phyloP scores from a whole-genome alignment of 164 flowering plant species.

The Umbellularia californica region DNA sequence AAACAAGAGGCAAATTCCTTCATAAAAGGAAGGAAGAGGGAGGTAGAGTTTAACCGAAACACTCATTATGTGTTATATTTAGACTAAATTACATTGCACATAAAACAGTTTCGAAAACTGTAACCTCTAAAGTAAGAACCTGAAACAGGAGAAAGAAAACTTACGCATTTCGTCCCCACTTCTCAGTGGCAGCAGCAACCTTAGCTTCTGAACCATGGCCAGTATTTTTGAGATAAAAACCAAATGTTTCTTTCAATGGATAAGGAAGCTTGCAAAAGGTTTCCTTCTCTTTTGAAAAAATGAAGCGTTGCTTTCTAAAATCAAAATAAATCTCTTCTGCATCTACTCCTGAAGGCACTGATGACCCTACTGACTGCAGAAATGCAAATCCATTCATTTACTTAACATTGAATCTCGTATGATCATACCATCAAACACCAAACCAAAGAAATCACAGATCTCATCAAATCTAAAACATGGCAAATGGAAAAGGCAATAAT shows the following conservation, averaged over 20 bases:
- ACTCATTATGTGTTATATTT: no score
- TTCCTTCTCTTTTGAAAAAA: conserved; percentile 65
- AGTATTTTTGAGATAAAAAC: conserved; percentile 66
- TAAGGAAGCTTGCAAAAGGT: conserved; percentile 86
- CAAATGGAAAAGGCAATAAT: neutral
- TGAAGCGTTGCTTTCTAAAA: conserved; percentile 86
- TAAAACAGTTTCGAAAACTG: neutral
- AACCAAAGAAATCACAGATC: neutral
- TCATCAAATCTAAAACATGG: neutral
- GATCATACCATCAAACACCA: neutral
- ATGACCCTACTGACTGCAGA: conserved; percentile 44
- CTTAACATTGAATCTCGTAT: neutral
- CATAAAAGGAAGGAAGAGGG: no score
- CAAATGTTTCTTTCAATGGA: conserved; percentile 84
- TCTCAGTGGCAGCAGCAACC: conserved; percentile 66
- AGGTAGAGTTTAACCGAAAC: no score
- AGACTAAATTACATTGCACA: neutral
- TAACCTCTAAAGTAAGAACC: conserved; percentile 2
- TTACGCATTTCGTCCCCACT: conserved; percentile 97
- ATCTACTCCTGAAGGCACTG: conserved; percentile 37
- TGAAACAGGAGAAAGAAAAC: conserved; percentile 22
- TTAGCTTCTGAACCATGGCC: conserved; percentile 95
- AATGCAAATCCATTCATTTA: conserved; percentile 2
- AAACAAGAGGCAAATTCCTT: no score
- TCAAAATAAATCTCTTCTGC: conserved; percentile 85